Base-by-base conservation (phyloP, 2,329 filamentous ascomycete genomes). In the Triangularia verruculosa region DNA sequence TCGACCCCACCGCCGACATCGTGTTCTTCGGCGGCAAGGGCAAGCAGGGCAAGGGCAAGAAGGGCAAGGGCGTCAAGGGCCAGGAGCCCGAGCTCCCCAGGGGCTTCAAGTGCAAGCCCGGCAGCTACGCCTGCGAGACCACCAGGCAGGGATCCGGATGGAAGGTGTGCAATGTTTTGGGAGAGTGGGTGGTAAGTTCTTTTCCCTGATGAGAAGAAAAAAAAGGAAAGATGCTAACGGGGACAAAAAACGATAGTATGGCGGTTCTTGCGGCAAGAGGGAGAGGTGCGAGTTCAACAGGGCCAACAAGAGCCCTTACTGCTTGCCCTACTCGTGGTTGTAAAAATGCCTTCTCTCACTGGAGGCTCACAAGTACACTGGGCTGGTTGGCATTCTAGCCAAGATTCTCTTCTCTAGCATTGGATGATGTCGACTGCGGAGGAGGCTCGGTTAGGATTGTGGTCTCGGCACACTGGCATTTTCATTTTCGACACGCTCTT, bases 271-370 rank as follows among this genome's bases (percentile, higher is more conserved):
- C 59, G 52, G 58, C 9, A 56, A 54, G 2, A 52, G 60, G 52
- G 63, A 63, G 4, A 8, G 39, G 12, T 72, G 71, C 69, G 6
- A 61, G 24, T 71, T 66, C 64, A 62, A 66, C 61, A 12, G 9
- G 5, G 32, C 62, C 60, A 71, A 67, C 63, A 59, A 61, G 24
- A 69, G 67, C 63, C 71, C 71, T 1, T 71, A 72, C 66, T 72
- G 70, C 66, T 22, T 70, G n/a, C 63, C 56, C 20, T 25, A 52
- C 51, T 57, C n/a, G 22, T 56, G 57, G n/a, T 63, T 47, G 39
- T 47, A 47, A 22, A 20, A 22, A 20, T 9, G 39, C 39, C 39
- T 17, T 20, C 5, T 32, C 7, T 47, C 39, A 20, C 39, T n/a
- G n/a, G n/a, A n/a, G n/a, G n/a, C n/a, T n/a, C n/a, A n/a, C n/a